Evolutionary conservation across 305 asterid species (phyloP).

Genomic region (Fraxinus albicans): DNA sequence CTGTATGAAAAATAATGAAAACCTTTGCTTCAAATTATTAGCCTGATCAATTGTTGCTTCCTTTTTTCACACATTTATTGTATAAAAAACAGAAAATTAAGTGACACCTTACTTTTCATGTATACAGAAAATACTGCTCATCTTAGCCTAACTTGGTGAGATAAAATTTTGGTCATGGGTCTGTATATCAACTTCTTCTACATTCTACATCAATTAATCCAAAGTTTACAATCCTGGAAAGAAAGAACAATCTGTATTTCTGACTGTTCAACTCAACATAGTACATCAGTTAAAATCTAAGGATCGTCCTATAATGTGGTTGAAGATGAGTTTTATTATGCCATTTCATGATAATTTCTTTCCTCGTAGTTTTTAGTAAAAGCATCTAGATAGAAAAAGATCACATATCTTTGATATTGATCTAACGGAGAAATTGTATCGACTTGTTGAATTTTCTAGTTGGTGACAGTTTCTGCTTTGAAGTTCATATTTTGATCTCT

Average conservation of each 20-base stretch:
- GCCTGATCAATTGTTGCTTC: not conserved
- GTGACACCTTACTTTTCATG: not conserved
- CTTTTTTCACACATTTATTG: not conserved
- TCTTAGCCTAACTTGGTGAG: constrained; percentile 8
- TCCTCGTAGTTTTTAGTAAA: not conserved
- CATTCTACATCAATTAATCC: not conserved
- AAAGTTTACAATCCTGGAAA: not conserved
- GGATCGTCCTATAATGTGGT: not conserved
- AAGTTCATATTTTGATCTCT: constrained; percentile 43
- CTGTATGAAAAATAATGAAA: not conserved
- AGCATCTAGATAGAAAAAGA: constrained; percentile 8
- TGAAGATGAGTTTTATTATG: not conserved
- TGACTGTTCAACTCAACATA: not conserved
- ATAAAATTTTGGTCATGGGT: not conserved
- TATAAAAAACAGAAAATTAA: not conserved
- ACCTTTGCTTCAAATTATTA: not conserved
- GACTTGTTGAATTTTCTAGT: constrained; percentile 7
- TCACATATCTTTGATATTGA: not conserved
- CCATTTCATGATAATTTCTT: constrained; percentile 7
- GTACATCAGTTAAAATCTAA: not conserved
- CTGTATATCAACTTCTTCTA: not conserved
- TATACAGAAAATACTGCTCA: constrained; percentile 4
- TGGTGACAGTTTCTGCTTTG: constrained; percentile 18
- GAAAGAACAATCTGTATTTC: not conserved
- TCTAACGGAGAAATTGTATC: not conserved